Evolutionary conservation across 257 asterid species (phyloP).

Genomic region (Lycium ferocissimum): DNA sequence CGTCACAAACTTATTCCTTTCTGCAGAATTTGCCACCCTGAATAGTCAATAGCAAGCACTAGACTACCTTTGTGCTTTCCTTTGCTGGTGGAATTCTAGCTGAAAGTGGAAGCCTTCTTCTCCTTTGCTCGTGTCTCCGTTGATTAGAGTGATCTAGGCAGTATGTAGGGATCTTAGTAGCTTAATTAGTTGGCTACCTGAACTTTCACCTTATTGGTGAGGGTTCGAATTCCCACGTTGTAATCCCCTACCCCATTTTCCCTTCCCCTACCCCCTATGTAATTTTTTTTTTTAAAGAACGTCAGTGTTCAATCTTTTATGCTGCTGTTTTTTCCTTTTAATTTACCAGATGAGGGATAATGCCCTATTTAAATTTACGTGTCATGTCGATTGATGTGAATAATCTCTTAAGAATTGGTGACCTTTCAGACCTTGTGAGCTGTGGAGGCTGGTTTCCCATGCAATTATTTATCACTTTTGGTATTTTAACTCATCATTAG

Average conservation of each 20-base stretch:
- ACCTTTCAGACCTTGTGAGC: conserved; percentile 20
- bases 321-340: neutral
- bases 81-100: neutral
- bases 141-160: conserved; percentile 18
- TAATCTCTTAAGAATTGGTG: conserved; percentile 13
- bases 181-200: too few relatives aligned
- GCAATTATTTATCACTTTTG: conserved; percentile 1
- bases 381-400: neutral
- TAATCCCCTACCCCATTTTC: too few relatives aligned
- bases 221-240: too few relatives aligned
- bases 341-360: neutral
- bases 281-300: too few relatives aligned
- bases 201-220: too few relatives aligned
- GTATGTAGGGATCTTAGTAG: neutral
- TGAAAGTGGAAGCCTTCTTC: neutral
- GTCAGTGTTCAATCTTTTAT: neutral
- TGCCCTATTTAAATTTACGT: neutral
- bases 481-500: neutral
- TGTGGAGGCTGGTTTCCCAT: neutral
- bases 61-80: neutral
- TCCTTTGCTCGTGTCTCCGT: conserved; percentile 9
- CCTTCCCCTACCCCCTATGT: too few relatives aligned
- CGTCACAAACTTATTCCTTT: conserved; percentile 24
- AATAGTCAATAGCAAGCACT: neutral
- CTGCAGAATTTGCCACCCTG: neutral